Conservation (phyloP, 1,284 basidiomycete genomes). For the Anthracocystis panici-leucophaei region DNA sequence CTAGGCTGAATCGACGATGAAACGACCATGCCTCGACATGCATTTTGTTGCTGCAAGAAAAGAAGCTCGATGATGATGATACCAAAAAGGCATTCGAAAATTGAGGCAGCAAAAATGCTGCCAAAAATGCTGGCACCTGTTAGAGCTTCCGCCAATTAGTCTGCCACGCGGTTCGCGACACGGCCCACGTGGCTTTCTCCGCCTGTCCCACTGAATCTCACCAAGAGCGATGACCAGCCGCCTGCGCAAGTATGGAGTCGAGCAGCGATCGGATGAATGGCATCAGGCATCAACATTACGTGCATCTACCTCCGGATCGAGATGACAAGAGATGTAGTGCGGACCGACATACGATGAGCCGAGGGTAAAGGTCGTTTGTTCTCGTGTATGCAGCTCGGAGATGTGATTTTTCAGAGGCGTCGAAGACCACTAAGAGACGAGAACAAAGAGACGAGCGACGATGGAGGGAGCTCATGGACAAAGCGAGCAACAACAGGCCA, state of each 20-base stretch:
- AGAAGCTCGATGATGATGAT: neutral
- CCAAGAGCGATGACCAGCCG: neutral
- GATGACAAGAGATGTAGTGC: no score
- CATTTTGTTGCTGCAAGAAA: neutral
- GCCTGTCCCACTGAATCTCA: neutral
- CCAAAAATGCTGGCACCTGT: neutral
- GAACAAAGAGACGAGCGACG: neutral
- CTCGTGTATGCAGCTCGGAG: conserved; percentile 5
- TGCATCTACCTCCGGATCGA: no score
- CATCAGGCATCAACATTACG: neutral
- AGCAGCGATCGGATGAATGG: neutral
- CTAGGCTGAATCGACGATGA: no score
- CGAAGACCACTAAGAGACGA: neutral
- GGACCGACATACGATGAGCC: no score
- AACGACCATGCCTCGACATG: no score
- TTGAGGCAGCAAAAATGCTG: neutral
- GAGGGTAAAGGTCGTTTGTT: no score
- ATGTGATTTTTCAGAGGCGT: neutral
- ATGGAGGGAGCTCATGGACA: neutral
- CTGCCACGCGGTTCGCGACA: neutral
- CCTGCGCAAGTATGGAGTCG: neutral
- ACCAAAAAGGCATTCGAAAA: neutral
- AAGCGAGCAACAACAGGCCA: neutral
- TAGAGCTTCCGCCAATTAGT: neutral
- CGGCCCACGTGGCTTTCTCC: conserved; percentile 1